These are phyloP conservation scores for Candida maesae DNA, from an alignment of 805 yeast genomes.

Conservation along the genomic window DNA sequence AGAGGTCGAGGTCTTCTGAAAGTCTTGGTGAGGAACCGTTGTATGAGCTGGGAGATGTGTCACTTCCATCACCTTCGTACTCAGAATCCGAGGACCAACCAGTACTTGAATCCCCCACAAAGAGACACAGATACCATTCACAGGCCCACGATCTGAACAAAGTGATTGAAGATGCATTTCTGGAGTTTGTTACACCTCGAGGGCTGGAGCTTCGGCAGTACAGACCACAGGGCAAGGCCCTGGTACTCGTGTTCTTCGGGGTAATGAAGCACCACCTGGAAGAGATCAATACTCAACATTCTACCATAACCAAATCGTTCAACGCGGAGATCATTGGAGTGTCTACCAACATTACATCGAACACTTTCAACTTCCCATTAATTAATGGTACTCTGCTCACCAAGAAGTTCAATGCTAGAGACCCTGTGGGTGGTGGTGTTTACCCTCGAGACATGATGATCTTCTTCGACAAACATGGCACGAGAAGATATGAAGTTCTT, in stretches of 20 bases:
- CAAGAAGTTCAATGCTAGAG: conserved; percentile 20
- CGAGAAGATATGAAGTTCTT: conserved; percentile 15
- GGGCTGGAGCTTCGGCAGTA: conserved; percentile 3
- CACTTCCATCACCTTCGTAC: conserved; percentile 9
- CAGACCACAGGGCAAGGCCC: conserved; percentile 5
- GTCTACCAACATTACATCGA: conserved; percentile 15
- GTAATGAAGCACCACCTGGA: conserved; percentile 16
- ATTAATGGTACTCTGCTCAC: conserved; percentile 15
- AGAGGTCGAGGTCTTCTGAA: not conserved
- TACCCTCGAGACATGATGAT: conserved; percentile 26
- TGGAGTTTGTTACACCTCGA: conserved; percentile 11
- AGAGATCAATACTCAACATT: conserved; percentile 5
- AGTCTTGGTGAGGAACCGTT: not conserved
- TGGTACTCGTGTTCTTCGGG: conserved; percentile 26
- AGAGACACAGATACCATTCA: conserved; percentile 3
- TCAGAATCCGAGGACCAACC: conserved; percentile 3
- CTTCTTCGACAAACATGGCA: conserved; percentile 22
- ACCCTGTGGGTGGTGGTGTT: conserved; percentile 29
- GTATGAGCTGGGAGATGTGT: conserved; percentile 1
- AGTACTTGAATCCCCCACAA: conserved; percentile 8
- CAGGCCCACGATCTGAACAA: conserved; percentile 12
- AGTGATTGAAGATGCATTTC: conserved; percentile 11
- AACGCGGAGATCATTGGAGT: conserved; percentile 20
- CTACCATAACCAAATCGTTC: conserved; percentile 2
- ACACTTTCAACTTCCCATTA: conserved; percentile 20